Evolutionary conservation across 208 protist genomes (phyloP), one percentile per base, ranked within the genome.

Genomic region (Crithidia expoeki): DNA sequence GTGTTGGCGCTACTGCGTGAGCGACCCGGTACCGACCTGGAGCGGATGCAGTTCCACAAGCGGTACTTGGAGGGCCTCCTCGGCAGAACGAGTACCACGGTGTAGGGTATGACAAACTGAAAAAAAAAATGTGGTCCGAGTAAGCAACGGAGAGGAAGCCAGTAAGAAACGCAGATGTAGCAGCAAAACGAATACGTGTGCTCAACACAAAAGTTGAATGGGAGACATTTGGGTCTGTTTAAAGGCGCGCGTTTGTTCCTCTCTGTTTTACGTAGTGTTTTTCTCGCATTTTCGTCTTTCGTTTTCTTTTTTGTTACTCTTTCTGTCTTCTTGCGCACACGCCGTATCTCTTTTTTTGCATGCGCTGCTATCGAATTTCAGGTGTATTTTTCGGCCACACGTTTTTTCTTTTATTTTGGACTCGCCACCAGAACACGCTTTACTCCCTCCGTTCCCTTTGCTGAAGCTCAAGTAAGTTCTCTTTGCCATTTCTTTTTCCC

Each of bases 31-130:
- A 81, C 81, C 17, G 87, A 93, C 61, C 57, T 73, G 19, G 90
- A 88, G 40, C 71, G 85, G 16, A 76, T 97, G 55, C 72, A 83
- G 17, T 97, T 97, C 59, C 93, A 97, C 80, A 84, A 92, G 67
- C 73, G 62, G 25, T 97, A 94, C 64, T 73, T 97, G 30, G 70
- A 86, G 40, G 71, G 66, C 36, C 55, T 93, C 16, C 63, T 28
- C 16, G 52, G 42, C 28, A 42, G 30, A 9, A 28, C 52, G 33
- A 34, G 12, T 0, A 11, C n/a, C 32, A 38, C 36, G 36, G 52
- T 17, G 17, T 62, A 30, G 47, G 19, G 27, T 11, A 47, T 17
- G 27, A 17, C 7, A 16, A n/a, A 6, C 7, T 12, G 33, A 25
- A 60, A 36, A 6, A 60, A 4, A 27, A 49, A 33, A 38, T 1